phyloP scores from a whole-genome alignment of 768 basidiomycete species.

The Russula emetica region DNA sequence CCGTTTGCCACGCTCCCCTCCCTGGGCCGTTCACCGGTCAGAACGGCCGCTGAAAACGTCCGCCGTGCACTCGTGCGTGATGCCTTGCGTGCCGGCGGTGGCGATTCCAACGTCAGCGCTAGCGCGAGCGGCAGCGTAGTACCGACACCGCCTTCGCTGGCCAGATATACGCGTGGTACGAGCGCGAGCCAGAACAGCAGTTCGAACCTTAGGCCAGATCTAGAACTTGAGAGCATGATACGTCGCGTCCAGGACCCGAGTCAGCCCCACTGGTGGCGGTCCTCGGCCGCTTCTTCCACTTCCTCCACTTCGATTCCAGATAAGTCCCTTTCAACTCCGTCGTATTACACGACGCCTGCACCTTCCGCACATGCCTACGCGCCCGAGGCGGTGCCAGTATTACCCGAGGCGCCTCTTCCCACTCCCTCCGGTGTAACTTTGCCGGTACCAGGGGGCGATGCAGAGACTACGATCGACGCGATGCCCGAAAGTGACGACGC shows the following conservation, averaged over 20 bases:
- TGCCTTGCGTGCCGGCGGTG: slow-evolving; percentile 24
- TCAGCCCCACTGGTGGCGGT: slow-evolving; percentile 12
- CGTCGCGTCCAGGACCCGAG: slow-evolving; percentile 40
- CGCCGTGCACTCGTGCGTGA: slow-evolving; percentile 58
- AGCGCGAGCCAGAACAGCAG: slow-evolving; percentile 28
- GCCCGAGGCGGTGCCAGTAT: slow-evolving; percentile 29
- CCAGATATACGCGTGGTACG: slow-evolving; percentile 53
- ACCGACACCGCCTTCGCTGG: slow-evolving; percentile 66
- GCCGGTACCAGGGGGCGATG: neutral
- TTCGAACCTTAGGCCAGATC: slow-evolving; percentile 37
- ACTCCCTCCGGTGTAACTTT: slow-evolving; percentile 30
- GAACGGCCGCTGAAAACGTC: slow-evolving; percentile 67
- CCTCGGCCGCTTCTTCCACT: neutral
- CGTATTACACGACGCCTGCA: slow-evolving; percentile 20
- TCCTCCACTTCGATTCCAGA: slow-evolving; percentile 7
- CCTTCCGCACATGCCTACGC: slow-evolving; percentile 4
- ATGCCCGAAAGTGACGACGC: slow-evolving; percentile 31
- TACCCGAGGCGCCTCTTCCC: slow-evolving; percentile 28
- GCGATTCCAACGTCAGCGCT: slow-evolving; percentile 54
- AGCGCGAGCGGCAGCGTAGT: slow-evolving; percentile 41
- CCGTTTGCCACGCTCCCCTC: slow-evolving; percentile 35
- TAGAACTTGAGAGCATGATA: slow-evolving; percentile 69
- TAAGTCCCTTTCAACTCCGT: neutral
- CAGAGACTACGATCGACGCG: neutral
- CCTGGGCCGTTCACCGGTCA: slow-evolving; percentile 62